Base-by-base conservation (phyloP, 2,329 filamentous ascomycete species). In the Penicillium sp. region DNA sequence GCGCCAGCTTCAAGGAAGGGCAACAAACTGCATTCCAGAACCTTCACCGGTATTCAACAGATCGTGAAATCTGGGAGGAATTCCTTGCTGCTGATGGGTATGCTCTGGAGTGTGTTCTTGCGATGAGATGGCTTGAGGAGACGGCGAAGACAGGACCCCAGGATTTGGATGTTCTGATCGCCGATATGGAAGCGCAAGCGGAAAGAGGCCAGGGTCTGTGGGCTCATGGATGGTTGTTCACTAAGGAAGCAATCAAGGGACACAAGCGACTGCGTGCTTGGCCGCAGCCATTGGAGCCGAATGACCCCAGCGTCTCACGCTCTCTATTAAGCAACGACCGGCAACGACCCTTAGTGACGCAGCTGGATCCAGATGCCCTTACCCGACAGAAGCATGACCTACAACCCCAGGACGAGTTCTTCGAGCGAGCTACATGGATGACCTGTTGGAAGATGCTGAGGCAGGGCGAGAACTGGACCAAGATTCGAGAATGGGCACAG, bases 401-500 rank as follows among this genome's bases (percentile, higher is more conserved):
- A 41, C 89, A 96, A 70, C 84, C 87, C 24, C 86, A 93, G 66
- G 95, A 99, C 70, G 87, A 91, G 63, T 93, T 88, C 68, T 95
- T 93, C 61, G 95, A 99, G 77, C 86, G 89, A 52, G 90, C 92
- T 3, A 90, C 96, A 47, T 98, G 95, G 93, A 83, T 93, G 59
- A 89, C 90, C n/a, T 95, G 91, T 75, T 98, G 92, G 79, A 91
- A 96, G 73, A 90, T 96, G 80, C 80, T 99, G 52, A 87, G 93
- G 48, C 86, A 92, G 46, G 95, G 95, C n/a, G 87, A 86, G 63
- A 86, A 82, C 59, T 85, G 90, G 76, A 76, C 83, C 9, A 84
- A 89, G 37, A 90, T 98, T 61, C 85, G 86, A 53, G 89, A 93
- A 48, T 97, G 92, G 91, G 96, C 92, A 68, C 80, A 88, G 47